Evolutionary conservation across 1,139 yeast species (phyloP).

Genomic region (Blastobotrys buckinghamii): DNA sequence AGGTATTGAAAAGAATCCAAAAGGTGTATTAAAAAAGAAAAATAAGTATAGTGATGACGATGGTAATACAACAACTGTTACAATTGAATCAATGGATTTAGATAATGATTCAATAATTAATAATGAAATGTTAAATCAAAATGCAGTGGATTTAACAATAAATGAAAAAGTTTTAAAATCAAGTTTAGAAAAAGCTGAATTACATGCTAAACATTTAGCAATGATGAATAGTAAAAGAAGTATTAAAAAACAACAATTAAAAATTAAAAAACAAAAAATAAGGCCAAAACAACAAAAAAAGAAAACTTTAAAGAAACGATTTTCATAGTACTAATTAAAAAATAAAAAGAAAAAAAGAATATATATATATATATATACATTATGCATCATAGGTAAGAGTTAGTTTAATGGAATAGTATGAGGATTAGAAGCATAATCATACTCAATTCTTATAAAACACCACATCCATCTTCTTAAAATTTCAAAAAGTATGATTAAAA

Average conservation of each 20-base stretch:
- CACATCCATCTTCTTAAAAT: constrained; percentile 80
- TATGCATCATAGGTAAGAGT: not conserved
- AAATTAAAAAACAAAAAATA: constrained; percentile 1
- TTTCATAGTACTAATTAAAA: not conserved
- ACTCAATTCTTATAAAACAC: constrained; percentile 79
- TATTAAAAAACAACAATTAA: constrained; percentile 1
- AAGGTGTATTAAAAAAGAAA: constrained; percentile 62
- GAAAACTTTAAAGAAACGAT: not conserved
- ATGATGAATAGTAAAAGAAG: constrained; percentile 7
- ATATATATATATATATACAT: constrained; percentile 22
- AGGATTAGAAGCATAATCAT: constrained; percentile 39
- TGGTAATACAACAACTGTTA: constrained; percentile 25
- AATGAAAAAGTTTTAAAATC: constrained; percentile 32
- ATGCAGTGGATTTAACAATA: constrained; percentile 27
- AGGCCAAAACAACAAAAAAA: constrained; percentile 1
- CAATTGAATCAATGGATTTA: constrained; percentile 27
- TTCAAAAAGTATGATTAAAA: constrained; percentile 64
- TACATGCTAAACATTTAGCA: constrained; percentile 24
- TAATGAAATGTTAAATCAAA: constrained; percentile 17
- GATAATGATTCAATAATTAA: constrained; percentile 6
- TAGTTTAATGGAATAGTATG: not conserved
- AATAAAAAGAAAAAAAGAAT: not conserved
- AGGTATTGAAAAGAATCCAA: constrained; percentile 29
- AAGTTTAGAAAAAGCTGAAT: constrained; percentile 32
- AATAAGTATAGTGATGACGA: constrained; percentile 29